Evolutionary conservation across 2,329 filamentous ascomycete species (phyloP).

Genomic region (Exophiala bonariae): DNA sequence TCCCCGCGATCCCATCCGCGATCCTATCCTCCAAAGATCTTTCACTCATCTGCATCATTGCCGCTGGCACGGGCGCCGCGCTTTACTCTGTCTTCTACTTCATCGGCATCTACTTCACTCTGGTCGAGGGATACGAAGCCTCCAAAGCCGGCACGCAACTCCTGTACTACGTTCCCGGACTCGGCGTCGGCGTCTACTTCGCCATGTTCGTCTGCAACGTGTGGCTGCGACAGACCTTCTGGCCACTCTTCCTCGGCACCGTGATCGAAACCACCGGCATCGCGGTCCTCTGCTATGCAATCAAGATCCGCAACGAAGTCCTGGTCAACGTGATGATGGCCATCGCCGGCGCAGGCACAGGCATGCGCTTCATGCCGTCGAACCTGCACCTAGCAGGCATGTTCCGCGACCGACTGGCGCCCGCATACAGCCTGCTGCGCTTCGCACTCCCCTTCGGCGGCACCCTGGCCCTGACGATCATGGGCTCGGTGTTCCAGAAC

Average conservation of each 20-base stretch:
- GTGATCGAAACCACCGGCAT: slow-evolving; percentile 60
- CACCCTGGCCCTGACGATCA: slow-evolving; percentile 64
- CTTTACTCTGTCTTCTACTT: slow-evolving; percentile 65
- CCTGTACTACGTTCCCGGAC: slow-evolving; percentile 64
- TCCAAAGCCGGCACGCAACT: slow-evolving; percentile 58
- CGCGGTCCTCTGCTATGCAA: slow-evolving; percentile 58
- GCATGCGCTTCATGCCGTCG: slow-evolving; percentile 65
- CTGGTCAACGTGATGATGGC: slow-evolving; percentile 68
- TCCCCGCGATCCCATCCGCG: slow-evolving; percentile 64
- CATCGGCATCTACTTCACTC: slow-evolving; percentile 66
- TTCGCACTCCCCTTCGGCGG: slow-evolving; percentile 65
- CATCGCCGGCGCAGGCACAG: slow-evolving; percentile 62
- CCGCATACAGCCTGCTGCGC: slow-evolving; percentile 60
- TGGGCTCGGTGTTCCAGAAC: slow-evolving; percentile 70
- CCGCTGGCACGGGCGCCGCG: slow-evolving; percentile 59
- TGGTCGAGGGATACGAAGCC: slow-evolving; percentile 56
- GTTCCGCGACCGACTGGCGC: slow-evolving; percentile 58
- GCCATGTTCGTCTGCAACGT: slow-evolving; percentile 62
- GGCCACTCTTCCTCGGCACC: slow-evolving; percentile 57
- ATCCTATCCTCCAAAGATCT: slow-evolving; percentile 60
- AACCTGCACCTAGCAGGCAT: slow-evolving; percentile 64
- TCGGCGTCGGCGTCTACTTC: slow-evolving; percentile 59
- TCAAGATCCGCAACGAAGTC: slow-evolving; percentile 49
- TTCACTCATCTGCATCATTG: slow-evolving; percentile 61
- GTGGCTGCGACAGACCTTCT: slow-evolving; percentile 63